Evolutionary conservation across 2,329 filamentous ascomycete species (phyloP), one percentile per base, ranked within the genome.

Genomic region (Pseudogymnoascus sp.): DNA sequence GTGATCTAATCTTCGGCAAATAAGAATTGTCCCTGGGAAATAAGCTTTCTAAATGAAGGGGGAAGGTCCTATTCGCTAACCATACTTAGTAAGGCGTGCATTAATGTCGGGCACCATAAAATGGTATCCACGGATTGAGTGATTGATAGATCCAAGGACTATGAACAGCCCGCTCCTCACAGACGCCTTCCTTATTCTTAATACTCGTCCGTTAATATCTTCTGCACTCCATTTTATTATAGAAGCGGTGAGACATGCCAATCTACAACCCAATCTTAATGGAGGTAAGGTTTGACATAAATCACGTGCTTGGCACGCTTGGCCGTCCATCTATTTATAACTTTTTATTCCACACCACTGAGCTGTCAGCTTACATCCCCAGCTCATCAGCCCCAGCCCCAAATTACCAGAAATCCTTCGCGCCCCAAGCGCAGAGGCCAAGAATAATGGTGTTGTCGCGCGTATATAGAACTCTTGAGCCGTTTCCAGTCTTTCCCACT

Each of bases 371-470:
- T 57, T 57, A 54, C 48, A 54, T 28, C 14, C 48, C 25, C 48
- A 54, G 25, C 48, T 54, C 25, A 57, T 57, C 51, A 34, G 25
- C 51, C 51, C 51, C 51, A 57, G 25, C 28, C 51, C 51, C 25
- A 34, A 57, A 57, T 57, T 57, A 57, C 51, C 51, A 19, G 25
- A 57, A 57, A 57, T 57, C 51, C 51, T 57, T 57, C 51, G 28
- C 4, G 51, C 31, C 51, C 51, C 51, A 57, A 57, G 51, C 51
- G 51, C n/a, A 19, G n/a, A 19, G 28, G 51, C 51, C 28, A 34
- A 19, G n/a, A 4, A 16, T 31, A 31, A 54, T 16, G 1, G 23
- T 51, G 34, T 57, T 34, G 51, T 34, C 16, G 51, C n/a, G 51
- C 51, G 51, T 57, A 57, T 57, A 57, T 57, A 57, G 51, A 31